These are phyloP conservation scores for Fusarium tuaranense DNA, from an alignment of 2,329 filamentous ascomycete species.

Conservation along the genomic window DNA sequence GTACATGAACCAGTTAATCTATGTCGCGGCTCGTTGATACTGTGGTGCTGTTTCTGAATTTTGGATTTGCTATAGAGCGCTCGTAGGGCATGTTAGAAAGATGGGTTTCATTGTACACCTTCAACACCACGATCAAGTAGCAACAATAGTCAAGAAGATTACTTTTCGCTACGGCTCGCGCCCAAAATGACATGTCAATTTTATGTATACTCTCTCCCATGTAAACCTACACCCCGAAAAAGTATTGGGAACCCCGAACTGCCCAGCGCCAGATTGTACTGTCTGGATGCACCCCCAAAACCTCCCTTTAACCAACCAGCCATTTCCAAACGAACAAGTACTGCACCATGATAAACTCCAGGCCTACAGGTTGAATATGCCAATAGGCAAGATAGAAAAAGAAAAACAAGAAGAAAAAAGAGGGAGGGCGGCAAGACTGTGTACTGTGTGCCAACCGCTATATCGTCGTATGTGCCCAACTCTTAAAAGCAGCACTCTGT, in stretches of 20 bases:
- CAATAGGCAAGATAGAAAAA: conserved; percentile 4
- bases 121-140: background rate
- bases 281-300: conserved; percentile 15
- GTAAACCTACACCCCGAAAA: background rate
- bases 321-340: background rate
- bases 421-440: conserved; percentile 16
- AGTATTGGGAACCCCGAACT: background rate
- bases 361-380: background rate
- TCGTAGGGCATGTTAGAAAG: background rate
- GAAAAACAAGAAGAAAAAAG: background rate
- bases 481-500: conserved; percentile 3
- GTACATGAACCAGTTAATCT: background rate
- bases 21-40: background rate
- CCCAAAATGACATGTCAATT: conserved; percentile 13
- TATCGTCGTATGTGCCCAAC: background rate
- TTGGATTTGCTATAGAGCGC: background rate
- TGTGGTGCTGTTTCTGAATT: background rate
- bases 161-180: background rate
- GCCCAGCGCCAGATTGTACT: conserved; percentile 11
- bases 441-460: conserved; percentile 15
- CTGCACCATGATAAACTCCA: background rate
- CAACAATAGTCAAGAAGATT: too few relatives aligned
- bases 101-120: background rate
- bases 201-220: conserved; percentile 7
- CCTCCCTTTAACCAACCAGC: background rate